Evolutionary conservation across 441 rosid species (phyloP), one percentile per base, ranked within the genome.

Genomic region (Aquilaria agallochum): DNA sequence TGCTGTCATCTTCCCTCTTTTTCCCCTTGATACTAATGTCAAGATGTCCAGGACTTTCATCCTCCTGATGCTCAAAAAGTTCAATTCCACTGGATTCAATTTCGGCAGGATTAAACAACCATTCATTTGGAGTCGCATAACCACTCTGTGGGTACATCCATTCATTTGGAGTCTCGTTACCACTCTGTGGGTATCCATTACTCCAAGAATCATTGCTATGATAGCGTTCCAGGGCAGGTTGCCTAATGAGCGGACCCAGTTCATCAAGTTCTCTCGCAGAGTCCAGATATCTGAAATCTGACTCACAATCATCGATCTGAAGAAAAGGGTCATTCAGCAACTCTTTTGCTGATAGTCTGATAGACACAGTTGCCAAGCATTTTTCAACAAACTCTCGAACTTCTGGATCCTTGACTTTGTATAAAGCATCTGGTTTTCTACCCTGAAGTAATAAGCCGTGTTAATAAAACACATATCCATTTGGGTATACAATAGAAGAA

Each of bases 381-480:
- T 93, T 93, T 74, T 88, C 96, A 49, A 93, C 82, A 61, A 93
- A 90, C 32, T 66, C 76, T 63, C 79, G 79, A 34, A 90, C 93
- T 72, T 93, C 95, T 1, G 82, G 85, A 67, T 93, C 95, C 58
- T 73, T 79, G 72, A 93, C 91, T 73, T 83, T 80, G 66, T 83
- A 85, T 63, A 93, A 70, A 73, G 95, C 84, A 72, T 87, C 86
- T n/a, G 98, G 98, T 74, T 81, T 93, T 81, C 78, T 93, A 27
- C 98, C 98, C 98, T 93, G 70, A 69, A 72, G 63, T 5, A n/a
- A 75, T 54, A 42, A 58, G 50, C 51, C 48, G 50, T 62, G 57
- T 62, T 44, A 55, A 54, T 62, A 31, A 56, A 66, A 64, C 52
- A 5, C 51, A 53, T 13, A 60, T 32, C 72, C 10, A 40, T 53